Conservation (phyloP, 2,329 filamentous ascomycete species). For the Fusarium miscanthi region DNA sequence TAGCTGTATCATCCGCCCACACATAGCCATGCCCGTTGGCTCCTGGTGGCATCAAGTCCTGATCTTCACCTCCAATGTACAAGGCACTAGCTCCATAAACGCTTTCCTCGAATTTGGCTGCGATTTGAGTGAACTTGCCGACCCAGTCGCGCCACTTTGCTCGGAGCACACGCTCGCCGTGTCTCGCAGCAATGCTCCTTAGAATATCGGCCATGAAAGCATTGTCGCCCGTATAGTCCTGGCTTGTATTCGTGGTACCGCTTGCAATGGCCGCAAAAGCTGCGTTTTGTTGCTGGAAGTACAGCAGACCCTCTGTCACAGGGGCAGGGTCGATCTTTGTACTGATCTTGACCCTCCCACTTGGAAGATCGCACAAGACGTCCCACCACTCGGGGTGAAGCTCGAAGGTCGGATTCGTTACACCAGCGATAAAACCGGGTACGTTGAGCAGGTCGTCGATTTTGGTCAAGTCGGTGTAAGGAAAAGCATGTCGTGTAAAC, state of each 20-base stretch:
- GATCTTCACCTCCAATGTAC: conserved; percentile 83
- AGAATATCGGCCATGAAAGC: conserved; percentile 90
- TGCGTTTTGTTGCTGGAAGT: conserved; percentile 85
- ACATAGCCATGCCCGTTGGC: conserved; percentile 92
- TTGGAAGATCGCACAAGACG: conserved; percentile 90
- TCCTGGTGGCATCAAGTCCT: conserved; percentile 66
- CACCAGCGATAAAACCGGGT: conserved; percentile 95
- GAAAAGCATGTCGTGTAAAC: conserved; percentile 96
- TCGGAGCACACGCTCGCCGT: conserved; percentile 89
- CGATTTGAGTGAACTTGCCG: conserved; percentile 90
- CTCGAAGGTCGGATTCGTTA: conserved; percentile 96
- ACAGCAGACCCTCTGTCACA: conserved; percentile 84
- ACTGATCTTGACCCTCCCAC: conserved; percentile 93
- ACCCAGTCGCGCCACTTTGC: conserved; percentile 96
- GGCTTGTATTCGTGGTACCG: conserved; percentile 53
- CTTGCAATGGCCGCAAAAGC: conserved; percentile 62
- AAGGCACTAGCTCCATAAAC: conserved; percentile 94
- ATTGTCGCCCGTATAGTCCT: conserved; percentile 85
- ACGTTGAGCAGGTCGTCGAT: conserved; percentile 96
- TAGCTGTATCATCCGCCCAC: conserved; percentile 85
- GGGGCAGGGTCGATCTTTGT: conserved; percentile 84
- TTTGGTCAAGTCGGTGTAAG: conserved; percentile 97
- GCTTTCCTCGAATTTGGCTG: conserved; percentile 92
- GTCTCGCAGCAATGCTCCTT: conserved; percentile 83
- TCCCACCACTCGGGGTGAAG: conserved; percentile 99